Evolutionary conservation across 202 grass and related monocot species (phyloP).

Genomic region (Alloteropsis angusta): DNA sequence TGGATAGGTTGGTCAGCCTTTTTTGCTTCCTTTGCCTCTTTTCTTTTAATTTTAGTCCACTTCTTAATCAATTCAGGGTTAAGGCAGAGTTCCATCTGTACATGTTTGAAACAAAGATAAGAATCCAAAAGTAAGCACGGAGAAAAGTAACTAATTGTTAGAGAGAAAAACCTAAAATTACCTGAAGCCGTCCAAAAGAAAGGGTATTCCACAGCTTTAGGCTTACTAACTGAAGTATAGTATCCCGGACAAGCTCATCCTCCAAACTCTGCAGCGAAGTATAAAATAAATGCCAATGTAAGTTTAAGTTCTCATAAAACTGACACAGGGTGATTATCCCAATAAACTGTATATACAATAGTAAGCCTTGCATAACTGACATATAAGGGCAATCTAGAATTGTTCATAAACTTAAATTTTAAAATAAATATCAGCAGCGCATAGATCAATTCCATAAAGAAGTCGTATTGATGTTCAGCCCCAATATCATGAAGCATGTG

Average conservation of each 20-base stretch:
- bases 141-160: neutral
- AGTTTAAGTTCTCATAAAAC: neutral
- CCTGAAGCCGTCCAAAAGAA: constrained; percentile 80
- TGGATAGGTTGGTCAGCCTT: constrained; percentile 39
- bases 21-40: constrained; percentile 81
- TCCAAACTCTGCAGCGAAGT: constrained; percentile 71
- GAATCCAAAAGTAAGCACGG: constrained; percentile 11
- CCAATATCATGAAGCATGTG: constrained; percentile 3
- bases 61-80: constrained; percentile 91
- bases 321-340: neutral
- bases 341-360: neutral
- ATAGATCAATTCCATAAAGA: constrained; percentile 10
- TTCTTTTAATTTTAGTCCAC: constrained; percentile 90
- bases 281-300: neutral
- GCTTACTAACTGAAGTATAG: constrained; percentile 82
- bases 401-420: neutral
- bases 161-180: constrained; percentile 16
- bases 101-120: constrained; percentile 38
- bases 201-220: constrained; percentile 82
- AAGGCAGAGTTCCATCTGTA: constrained; percentile 84
- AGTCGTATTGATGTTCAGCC: constrained; percentile 9
- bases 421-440: neutral
- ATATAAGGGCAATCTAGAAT: neutral
- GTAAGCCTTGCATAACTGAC: neutral
- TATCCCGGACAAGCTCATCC: constrained; percentile 89